Conservation (phyloP, 1,139 yeast species). For the Debaryomycetaceae sp. region DNA sequence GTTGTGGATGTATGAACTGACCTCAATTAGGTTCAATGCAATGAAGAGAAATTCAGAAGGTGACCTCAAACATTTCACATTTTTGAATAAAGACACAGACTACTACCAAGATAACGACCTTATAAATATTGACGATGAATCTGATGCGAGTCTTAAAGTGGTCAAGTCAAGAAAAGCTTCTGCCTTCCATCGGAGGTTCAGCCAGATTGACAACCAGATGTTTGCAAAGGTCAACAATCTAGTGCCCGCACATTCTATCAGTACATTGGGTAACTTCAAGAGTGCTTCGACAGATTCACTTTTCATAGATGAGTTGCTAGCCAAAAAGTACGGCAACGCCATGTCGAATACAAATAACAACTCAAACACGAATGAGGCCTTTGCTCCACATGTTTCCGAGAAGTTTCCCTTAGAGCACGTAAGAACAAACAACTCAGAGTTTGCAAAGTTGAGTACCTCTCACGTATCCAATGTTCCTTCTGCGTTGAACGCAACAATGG, state of each 20-base stretch:
- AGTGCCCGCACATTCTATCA: constrained; percentile 21
- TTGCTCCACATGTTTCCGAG: background rate
- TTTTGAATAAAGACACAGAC: constrained; percentile 28
- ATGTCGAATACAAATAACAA: constrained; percentile 1
- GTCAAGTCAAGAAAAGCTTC: constrained; percentile 23
- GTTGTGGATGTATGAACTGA: constrained; percentile 32
- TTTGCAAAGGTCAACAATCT: constrained; percentile 6
- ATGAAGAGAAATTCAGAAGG: constrained; percentile 10
- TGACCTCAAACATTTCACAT: constrained; percentile 34
- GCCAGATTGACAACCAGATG: constrained; percentile 6
- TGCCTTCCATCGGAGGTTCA: constrained; percentile 5
- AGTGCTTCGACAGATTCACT: constrained; percentile 37
- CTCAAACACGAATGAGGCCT: background rate
- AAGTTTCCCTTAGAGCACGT: constrained; percentile 5
- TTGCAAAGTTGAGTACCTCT: background rate
- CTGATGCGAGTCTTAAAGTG: constrained; percentile 21
- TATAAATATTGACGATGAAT: constrained; percentile 18
- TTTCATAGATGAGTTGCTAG: constrained; percentile 29
- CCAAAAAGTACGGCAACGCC: constrained; percentile 22
- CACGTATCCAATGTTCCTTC: background rate
- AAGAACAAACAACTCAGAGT: constrained; percentile 11
- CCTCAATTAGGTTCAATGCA: constrained; percentile 17
- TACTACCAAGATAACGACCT: constrained; percentile 29
- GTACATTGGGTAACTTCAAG: constrained; percentile 29
- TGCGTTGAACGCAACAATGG: background rate